Percentiles rank a stretch among this genome's conserved stretches.
These are phyloP conservation scores for Chrysoporthe deuterocubensis DNA, from an alignment of 2,329 filamentous ascomycete genomes.

Conservation along the genomic window DNA sequence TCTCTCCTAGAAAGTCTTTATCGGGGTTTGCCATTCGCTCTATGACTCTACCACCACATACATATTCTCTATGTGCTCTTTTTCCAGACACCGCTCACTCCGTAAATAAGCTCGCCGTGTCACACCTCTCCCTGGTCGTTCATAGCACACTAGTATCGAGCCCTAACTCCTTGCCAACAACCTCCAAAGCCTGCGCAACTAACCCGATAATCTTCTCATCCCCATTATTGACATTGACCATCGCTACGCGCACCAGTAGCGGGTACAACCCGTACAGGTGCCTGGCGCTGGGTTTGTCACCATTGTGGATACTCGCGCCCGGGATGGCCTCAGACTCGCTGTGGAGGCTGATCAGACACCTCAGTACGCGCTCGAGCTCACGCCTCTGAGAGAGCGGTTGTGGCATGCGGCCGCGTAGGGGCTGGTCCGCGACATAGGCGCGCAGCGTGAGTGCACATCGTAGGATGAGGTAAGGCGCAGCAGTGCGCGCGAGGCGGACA, in stretches of 20 bases:
- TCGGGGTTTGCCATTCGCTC: background rate
- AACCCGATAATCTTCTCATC: constrained; percentile 64
- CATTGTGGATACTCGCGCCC: constrained; percentile 53
- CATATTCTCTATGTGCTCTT: background rate
- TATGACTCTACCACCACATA: background rate
- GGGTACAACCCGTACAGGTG: constrained; percentile 84
- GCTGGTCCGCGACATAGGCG: constrained; percentile 88
- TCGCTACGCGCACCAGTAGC: constrained; percentile 68
- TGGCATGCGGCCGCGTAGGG: constrained; percentile 85
- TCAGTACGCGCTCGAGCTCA: constrained; percentile 76
- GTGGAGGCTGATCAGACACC: constrained; percentile 66
- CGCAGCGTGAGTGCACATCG: constrained; percentile 81
- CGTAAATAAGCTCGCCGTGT: background rate
- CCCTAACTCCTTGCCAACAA: constrained; percentile 63
- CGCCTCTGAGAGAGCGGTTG: constrained; percentile 80
- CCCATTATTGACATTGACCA: constrained; percentile 58
- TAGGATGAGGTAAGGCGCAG: constrained; percentile 80
- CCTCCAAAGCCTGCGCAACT: constrained; percentile 63
- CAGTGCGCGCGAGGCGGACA: constrained; percentile 71
- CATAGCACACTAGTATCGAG: constrained; percentile 27
- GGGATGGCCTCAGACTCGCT: constrained; percentile 75
- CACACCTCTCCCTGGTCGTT: background rate
- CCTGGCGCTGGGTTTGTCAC: constrained; percentile 59
- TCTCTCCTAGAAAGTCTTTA: background rate
- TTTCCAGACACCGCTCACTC: background rate